Percentiles rank a stretch among this genome's conserved stretches.
Evolutionary conservation across 2,329 filamentous ascomycete genomes (phyloP).

Genomic region (Penicillium crustosum): DNA sequence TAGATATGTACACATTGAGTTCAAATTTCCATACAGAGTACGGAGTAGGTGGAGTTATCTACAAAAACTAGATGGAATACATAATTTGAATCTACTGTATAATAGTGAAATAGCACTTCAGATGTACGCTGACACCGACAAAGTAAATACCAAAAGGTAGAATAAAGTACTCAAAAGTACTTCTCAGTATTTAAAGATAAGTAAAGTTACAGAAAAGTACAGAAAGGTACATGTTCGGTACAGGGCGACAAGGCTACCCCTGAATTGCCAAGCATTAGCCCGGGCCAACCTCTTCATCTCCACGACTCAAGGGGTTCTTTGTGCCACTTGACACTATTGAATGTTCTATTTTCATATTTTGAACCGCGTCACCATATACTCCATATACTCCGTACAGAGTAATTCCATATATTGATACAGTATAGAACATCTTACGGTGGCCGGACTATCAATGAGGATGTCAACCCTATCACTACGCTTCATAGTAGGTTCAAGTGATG

Average conservation of each 20-base stretch:
- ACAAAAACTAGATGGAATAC: background rate
- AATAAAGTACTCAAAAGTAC: background rate
- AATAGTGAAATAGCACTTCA: background rate
- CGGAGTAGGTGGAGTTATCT: background rate
- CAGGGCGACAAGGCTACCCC: conserved; percentile 5
- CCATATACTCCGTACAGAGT: background rate
- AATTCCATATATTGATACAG: background rate
- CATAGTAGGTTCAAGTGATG: conserved; percentile 13
- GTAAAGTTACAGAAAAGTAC: background rate
- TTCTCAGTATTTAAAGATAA: background rate
- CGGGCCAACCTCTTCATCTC: conserved; percentile 14
- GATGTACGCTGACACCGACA: background rate
- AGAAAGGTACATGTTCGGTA: background rate
- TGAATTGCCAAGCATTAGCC: conserved; percentile 12
- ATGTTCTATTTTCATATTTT: conserved; percentile 13
- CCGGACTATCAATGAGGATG: background rate
- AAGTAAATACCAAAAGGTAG: background rate
- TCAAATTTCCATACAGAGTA: background rate
- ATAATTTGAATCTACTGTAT: background rate
- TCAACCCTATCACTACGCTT: background rate
- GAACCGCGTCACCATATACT: background rate
- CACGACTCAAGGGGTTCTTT: conserved; percentile 21
- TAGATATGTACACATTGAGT: background rate
- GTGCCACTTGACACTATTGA: conserved; percentile 17
- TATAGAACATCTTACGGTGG: background rate